phyloP scores from a whole-genome alignment of 352 stramenopile genomes.

The Thalassiosira sp. region DNA sequence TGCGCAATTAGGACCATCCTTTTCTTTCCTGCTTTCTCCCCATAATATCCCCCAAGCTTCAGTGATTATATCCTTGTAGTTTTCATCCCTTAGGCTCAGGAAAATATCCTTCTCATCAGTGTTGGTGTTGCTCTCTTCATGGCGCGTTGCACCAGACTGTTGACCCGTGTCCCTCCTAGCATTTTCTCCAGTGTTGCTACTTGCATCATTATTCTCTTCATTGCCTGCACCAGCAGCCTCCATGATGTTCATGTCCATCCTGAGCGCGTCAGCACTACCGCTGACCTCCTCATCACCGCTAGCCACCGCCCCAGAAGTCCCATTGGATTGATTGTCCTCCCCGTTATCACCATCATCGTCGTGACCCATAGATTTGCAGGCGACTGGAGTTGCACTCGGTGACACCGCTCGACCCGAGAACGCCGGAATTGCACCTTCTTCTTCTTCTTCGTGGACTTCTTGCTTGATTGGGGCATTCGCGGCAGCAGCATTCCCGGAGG shows the following conservation, averaged over 20 bases:
- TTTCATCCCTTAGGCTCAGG: not conserved
- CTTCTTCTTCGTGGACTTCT: not conserved
- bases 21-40: not conserved
- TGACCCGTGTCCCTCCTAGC: too few relatives aligned
- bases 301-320: not conserved
- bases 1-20: not conserved
- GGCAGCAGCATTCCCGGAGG: constrained; percentile 23
- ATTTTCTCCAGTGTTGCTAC: too few relatives aligned
- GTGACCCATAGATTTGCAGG: too few relatives aligned
- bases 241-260: too few relatives aligned
- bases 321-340: not conserved
- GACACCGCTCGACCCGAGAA: not conserved
- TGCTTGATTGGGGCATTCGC: constrained; percentile 13
- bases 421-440: not conserved
- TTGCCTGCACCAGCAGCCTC: too few relatives aligned
- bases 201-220: too few relatives aligned
- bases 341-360: too few relatives aligned
- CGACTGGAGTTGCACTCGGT: not conserved
- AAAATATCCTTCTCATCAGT: not conserved
- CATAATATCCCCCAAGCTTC: not conserved
- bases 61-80: constrained; percentile 1
- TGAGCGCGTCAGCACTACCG: too few relatives aligned
- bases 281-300: not conserved
- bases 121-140: not conserved
- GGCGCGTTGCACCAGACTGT: not conserved